These are phyloP conservation scores for Alternaria longipes DNA, from an alignment of 2,329 filamentous ascomycete genomes.

Conservation along the genomic window DNA sequence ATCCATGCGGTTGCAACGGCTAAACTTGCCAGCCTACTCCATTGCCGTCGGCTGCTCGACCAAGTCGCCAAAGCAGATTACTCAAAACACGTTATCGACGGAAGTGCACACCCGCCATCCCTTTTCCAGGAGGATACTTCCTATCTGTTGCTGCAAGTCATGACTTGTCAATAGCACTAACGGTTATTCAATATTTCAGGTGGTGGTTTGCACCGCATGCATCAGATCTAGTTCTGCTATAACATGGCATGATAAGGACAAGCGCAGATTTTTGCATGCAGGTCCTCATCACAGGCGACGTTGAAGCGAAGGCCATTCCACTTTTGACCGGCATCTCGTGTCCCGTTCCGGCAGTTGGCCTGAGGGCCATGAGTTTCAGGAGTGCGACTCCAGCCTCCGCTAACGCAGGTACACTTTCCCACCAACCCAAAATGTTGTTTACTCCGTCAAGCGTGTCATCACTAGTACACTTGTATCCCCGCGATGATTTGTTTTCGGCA, in stretches of 20 bases:
- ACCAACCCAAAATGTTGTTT: conserved; percentile 45
- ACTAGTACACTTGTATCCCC: conserved; percentile 14
- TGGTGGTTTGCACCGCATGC: conserved; percentile 20
- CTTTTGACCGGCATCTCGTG: conserved; percentile 33
- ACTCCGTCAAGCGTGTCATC: conserved; percentile 42
- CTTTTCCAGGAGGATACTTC: conserved; percentile 19
- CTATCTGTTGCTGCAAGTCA: conserved; percentile 24
- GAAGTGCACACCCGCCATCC: conserved; percentile 11
- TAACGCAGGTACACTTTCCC: conserved; percentile 50
- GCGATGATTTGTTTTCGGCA: conserved; percentile 41
- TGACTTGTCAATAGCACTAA: conserved; percentile 30
- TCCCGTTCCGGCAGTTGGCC: conserved; percentile 35
- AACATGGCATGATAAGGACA: conserved; percentile 24
- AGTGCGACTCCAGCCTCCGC: conserved; percentile 33
- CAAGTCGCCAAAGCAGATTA: conserved; percentile 22
- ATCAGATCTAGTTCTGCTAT: conserved; percentile 31
- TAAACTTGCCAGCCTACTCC: conserved; percentile 32
- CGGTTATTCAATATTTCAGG: conserved; percentile 22
- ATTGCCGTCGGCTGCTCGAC: conserved; percentile 9
- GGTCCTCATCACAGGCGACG: conserved; percentile 19
- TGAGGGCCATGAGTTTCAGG: conserved; percentile 46
- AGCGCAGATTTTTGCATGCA: conserved; percentile 21
- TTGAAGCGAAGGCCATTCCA: conserved; percentile 33
- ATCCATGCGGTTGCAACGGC: conserved; percentile 25
- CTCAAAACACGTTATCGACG: conserved; percentile 9